Base-by-base conservation (phyloP, 2,329 filamentous ascomycete genomes). In the Colletotrichum sp. region DNA sequence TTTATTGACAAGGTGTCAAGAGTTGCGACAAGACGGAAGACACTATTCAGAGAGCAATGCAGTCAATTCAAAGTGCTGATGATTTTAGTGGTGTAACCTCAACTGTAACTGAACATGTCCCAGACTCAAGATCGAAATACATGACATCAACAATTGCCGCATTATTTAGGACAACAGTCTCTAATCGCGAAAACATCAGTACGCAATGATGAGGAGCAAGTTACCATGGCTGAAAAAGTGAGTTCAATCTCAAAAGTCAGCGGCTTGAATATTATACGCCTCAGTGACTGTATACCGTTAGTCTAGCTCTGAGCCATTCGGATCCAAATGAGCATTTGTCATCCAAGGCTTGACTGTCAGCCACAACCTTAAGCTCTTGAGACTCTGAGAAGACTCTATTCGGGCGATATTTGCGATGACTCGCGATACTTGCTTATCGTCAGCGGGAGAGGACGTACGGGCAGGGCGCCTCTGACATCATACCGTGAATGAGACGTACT, bases 381-480 rank as follows among this genome's bases (percentile, higher is more conserved):
- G 0, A 1, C 39, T 48, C 9, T 22, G 8, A 36, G 13, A n/a
- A 43, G 1, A 22, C 18, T 48, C 1, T 22, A 12, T 48, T 3
- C 5, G 0, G 43, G 0, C 43, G 18, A 22, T 22, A 3, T 48
- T 0, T 48, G n/a, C n/a, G n/a, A n/a, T 48, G n/a, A 7, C 1
- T 48, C 2, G 3, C 43, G 0, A 48, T 1, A 22, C 43, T 48
- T 48, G 18, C 43, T 22, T 48, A 4, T 2, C 43, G 1, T n/a
- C 0, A 7, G 0, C 7, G 18, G 0, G n/a, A 22, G n/a, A n/a
- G 18, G 12, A 22, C 22, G 6, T 1, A 2, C 0, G 3, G 0
- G 10, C n/a, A 48, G 10, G 1, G 6, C 43, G 0, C 43, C 6
- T 48, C 5, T 48, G 43, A 13, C 43, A 48, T 48, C n/a, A 48